Evolutionary conservation across 2,329 filamentous ascomycete species (phyloP).

Genomic region (Arthrobotrys musiformis): DNA sequence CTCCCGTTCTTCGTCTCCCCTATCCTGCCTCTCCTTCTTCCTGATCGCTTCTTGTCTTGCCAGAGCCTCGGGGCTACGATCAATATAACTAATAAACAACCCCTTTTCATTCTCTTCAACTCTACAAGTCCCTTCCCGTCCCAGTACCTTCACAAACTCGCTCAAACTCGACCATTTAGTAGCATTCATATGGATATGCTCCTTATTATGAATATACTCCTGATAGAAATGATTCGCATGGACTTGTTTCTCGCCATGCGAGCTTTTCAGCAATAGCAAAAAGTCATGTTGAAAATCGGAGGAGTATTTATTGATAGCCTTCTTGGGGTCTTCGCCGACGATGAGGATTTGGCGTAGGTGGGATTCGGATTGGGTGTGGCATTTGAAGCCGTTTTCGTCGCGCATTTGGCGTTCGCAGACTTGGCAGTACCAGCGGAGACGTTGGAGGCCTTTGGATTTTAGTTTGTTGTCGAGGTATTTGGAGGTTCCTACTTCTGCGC

Average conservation of each 20-base stretch:
- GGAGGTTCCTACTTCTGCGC: slow-evolving; percentile 90
- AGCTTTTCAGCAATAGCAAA: slow-evolving; percentile 77
- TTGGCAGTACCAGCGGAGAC: slow-evolving; percentile 89
- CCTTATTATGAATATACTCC: slow-evolving; percentile 86
- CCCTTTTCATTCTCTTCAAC: slow-evolving; percentile 93
- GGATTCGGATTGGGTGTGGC: slow-evolving; percentile 83
- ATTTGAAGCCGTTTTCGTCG: slow-evolving; percentile 91
- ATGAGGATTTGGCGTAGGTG: slow-evolving; percentile 91
- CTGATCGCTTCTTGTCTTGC: slow-evolving; percentile 81
- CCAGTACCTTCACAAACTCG: slow-evolving; percentile 88
- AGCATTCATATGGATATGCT: slow-evolving; percentile 92
- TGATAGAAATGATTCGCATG: slow-evolving; percentile 95
- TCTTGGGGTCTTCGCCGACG: slow-evolving; percentile 86
- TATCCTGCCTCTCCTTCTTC: slow-evolving; percentile 85
- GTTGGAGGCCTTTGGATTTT: slow-evolving; percentile 79
- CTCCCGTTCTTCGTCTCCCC: slow-evolving; percentile 89
- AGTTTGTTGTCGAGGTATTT: slow-evolving; percentile 91
- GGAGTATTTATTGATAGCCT: slow-evolving; percentile 83
- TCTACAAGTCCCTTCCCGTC: slow-evolving; percentile 84
- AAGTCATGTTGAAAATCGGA: slow-evolving; percentile 85
- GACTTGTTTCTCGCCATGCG: slow-evolving; percentile 89
- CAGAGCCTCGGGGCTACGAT: slow-evolving; percentile 87
- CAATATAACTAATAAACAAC: slow-evolving; percentile 87
- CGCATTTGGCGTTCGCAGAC: slow-evolving; percentile 80
- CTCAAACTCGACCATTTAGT: slow-evolving; percentile 89